These are phyloP conservation scores for Fusarium pseudoanthophilum DNA, from an alignment of 2,329 filamentous ascomycete genomes.

Conservation along the genomic window DNA sequence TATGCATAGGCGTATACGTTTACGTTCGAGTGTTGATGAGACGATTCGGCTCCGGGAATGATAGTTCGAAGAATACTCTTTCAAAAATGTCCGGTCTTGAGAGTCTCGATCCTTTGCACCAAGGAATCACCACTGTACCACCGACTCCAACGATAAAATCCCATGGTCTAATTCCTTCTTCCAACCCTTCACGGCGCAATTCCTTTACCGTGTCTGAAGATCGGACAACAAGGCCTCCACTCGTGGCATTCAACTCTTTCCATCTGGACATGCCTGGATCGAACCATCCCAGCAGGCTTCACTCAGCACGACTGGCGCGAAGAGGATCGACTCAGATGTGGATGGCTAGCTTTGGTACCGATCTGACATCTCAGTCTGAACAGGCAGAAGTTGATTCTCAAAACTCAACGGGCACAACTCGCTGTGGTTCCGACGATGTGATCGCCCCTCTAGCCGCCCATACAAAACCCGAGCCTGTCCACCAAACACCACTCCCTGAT, in stretches of 20 bases:
- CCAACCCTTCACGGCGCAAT: constrained; percentile 34
- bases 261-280: constrained; percentile 14
- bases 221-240: constrained; percentile 16
- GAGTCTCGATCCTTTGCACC: constrained; percentile 12
- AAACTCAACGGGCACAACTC: constrained; percentile 18
- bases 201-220: constrained; percentile 17
- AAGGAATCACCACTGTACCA: constrained; percentile 30
- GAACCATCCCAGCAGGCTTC: constrained; percentile 18
- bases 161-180: constrained; percentile 49
- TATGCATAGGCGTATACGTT: constrained; percentile 76
- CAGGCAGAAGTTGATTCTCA: constrained; percentile 23
- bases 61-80: constrained; percentile 24
- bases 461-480: constrained; percentile 7
- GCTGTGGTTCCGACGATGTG: constrained; percentile 16
- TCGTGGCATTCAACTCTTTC: constrained; percentile 33
- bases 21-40: constrained; percentile 66
- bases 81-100: constrained; percentile 26
- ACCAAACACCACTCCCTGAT: neutral
- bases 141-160: constrained; percentile 47
- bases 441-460: constrained; percentile 1
- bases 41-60: constrained; percentile 47
- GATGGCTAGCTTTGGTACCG: constrained; percentile 29
- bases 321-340: constrained; percentile 36
- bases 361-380: constrained; percentile 13
- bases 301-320: constrained; percentile 22